Conservation (phyloP, 345 rosid genomes). For the Boechera retrofracta region DNA sequence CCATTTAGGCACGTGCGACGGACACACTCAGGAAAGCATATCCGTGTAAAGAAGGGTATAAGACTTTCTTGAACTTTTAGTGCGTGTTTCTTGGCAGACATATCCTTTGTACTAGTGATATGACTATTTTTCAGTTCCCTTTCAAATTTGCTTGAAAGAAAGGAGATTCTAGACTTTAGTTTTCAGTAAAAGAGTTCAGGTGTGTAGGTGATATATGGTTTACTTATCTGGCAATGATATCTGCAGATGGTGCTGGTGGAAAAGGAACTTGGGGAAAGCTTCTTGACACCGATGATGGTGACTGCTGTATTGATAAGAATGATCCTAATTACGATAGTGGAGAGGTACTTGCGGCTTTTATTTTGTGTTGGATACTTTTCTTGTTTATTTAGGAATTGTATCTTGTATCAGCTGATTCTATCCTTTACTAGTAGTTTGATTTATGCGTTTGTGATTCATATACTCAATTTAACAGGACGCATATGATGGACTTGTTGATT, state of each 20-base stretch:
- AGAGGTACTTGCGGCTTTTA: slow-evolving; percentile 61
- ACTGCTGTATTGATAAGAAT: slow-evolving; percentile 70
- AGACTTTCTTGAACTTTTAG: not conserved
- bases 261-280: slow-evolving; percentile 99
- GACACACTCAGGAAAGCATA: slow-evolving; percentile 84
- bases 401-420: slow-evolving; percentile 13
- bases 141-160: not conserved
- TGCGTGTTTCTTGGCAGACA: not conserved
- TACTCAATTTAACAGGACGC: slow-evolving; percentile 65
- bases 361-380: slow-evolving; percentile 1
- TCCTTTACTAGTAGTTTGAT: not conserved
- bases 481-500: slow-evolving; percentile 79
- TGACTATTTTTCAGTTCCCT: not conserved
- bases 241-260: slow-evolving; percentile 95
- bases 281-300: slow-evolving; percentile 76
- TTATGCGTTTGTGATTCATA: slow-evolving; percentile 1
- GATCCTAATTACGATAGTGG: slow-evolving; percentile 99
- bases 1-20: slow-evolving; percentile 79
- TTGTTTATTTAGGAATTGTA: slow-evolving; percentile 2
- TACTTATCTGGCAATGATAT: slow-evolving; percentile 17
- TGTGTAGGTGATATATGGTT: slow-evolving; percentile 13
- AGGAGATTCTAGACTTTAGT: not conserved
- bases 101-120: not conserved
- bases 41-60: slow-evolving; percentile 88
- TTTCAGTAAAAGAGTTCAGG: not conserved